These are phyloP conservation scores for Termitomyces sp. DNA, from an alignment of 768 basidiomycete genomes.

Conservation along the genomic window DNA sequence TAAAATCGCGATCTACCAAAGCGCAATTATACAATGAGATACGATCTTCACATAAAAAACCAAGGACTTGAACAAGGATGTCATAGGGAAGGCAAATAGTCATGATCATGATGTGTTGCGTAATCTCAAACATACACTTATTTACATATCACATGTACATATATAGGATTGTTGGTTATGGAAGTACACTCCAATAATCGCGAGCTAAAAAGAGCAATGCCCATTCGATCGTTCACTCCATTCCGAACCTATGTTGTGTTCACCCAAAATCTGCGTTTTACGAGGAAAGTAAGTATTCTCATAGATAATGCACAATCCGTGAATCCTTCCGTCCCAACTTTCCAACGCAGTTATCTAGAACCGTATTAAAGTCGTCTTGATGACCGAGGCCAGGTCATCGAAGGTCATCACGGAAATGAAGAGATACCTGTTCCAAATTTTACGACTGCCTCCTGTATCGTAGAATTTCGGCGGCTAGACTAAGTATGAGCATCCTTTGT, in stretches of 20 bases:
- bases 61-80: conserved; percentile 28
- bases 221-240: too few species aligned
- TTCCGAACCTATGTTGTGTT: neutral
- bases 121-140: neutral
- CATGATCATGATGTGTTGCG: neutral
- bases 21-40: conserved; percentile 32
- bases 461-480: too few species aligned
- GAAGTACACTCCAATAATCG: too few species aligned
- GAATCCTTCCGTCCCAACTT: neutral
- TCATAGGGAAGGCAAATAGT: conserved; percentile 23
- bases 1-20: conserved; percentile 42
- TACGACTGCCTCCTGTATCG: neutral
- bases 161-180: too few species aligned
- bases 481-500: neutral
- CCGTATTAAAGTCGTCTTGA: neutral
- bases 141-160: too few species aligned
- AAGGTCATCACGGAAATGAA: too few species aligned
- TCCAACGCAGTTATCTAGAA: neutral
- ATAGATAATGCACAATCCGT: neutral
- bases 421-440: neutral
- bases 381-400: too few species aligned
- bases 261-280: neutral
- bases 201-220: neutral
- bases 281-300: neutral
- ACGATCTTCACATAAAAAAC: conserved; percentile 27